These are phyloP conservation scores for Penicillium sp. DNA, from an alignment of 2,329 filamentous ascomycete species.

Conservation along the genomic window DNA sequence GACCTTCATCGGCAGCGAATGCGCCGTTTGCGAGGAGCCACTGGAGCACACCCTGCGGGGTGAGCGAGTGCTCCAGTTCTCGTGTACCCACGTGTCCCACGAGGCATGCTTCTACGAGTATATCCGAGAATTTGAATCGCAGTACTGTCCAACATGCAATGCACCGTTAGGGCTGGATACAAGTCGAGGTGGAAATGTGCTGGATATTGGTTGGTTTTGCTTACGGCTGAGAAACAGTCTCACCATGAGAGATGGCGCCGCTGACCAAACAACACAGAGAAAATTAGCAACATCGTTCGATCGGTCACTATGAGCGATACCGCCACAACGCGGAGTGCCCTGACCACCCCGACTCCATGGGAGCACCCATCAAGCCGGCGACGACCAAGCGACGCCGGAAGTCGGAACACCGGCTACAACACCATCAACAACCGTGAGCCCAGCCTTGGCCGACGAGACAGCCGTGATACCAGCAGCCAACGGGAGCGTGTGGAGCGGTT, in stretches of 20 bases:
- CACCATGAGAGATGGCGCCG: conserved; percentile 1
- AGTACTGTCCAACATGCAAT: conserved; percentile 92
- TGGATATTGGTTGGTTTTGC: conserved; percentile 72
- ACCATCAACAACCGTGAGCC: conserved; percentile 15
- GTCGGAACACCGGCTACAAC: conserved; percentile 5
- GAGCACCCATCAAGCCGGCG: conserved; percentile 38
- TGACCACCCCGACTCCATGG: conserved; percentile 64
- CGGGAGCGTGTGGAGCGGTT: conserved; percentile 49
- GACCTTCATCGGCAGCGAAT: conserved; percentile 92
- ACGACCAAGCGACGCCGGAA: conserved; percentile 34
- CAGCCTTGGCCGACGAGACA: conserved; percentile 34
- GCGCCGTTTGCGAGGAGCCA: conserved; percentile 93
- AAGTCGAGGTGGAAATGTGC: conserved; percentile 84
- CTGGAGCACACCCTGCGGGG: conserved; percentile 92
- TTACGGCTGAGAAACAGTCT: conserved; percentile 4
- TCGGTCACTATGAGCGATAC: conserved; percentile 69
- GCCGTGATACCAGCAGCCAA: conserved; percentile 41
- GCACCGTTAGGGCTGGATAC: conserved; percentile 88
- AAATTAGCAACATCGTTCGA: conserved; percentile 88
- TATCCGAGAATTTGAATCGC: conserved; percentile 88
- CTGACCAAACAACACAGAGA: conserved; percentile 59
- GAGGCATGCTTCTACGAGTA: conserved; percentile 99
- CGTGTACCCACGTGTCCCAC: conserved; percentile 94
- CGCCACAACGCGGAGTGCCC: conserved; percentile 48
- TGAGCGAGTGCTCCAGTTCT: conserved; percentile 91